Base-by-base conservation (phyloP, 1,284 basidiomycete species). In the Ceraceosorus guamensis region DNA sequence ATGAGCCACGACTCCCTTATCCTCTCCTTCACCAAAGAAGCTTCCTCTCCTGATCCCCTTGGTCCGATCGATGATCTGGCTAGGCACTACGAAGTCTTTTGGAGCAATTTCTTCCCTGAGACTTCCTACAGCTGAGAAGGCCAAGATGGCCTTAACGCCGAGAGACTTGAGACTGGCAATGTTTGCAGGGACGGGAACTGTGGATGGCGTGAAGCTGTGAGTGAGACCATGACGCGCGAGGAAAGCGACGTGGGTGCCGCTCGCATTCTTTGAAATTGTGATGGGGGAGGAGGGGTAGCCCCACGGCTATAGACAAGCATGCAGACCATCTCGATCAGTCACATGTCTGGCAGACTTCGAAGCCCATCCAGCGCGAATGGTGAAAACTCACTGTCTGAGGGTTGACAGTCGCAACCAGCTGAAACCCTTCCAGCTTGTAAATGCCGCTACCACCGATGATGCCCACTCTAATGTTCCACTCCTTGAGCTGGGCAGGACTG, bases 91-190 rank as follows among this genome's bases (percentile, higher is more conserved):
- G 76, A 97, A 91, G 68, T 92, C 85, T 45, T 91, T 77, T 24
- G 74, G 71, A 13, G 74, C 63, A 73, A 97, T 90, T 70, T 96
- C 91, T 77, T 98, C 93, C 47, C 90, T 82, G 45, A 98, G 82
- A n/a, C 88, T 91, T 39, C 93, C 93, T 46, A 98, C 93, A 6
- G 93, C 93, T 14, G 87, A 89, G 81, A 98, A 98, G 2, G 92
- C 91, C 60, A 97, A 81, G 70, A 98, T 84, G 44, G 86, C 87
- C 60, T 86, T 84, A 13, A 91, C 88, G 52, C 93, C 93, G 62
- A 98, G 81, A 52, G 84, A 85, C 79, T 97, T 97, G 67, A 97
- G 82, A 0, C 92, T 92, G 13, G 92, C 88, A 73, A 97, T 92
- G 81, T 98, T 97, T 63, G 92, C 93, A 51, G 89, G 85, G 2